A percentile compares a stretch with the other conserved stretches of the same genome.
Conservation (phyloP, 163 green algal genomes). For the Chlamydomonas reinhardtii region DNA sequence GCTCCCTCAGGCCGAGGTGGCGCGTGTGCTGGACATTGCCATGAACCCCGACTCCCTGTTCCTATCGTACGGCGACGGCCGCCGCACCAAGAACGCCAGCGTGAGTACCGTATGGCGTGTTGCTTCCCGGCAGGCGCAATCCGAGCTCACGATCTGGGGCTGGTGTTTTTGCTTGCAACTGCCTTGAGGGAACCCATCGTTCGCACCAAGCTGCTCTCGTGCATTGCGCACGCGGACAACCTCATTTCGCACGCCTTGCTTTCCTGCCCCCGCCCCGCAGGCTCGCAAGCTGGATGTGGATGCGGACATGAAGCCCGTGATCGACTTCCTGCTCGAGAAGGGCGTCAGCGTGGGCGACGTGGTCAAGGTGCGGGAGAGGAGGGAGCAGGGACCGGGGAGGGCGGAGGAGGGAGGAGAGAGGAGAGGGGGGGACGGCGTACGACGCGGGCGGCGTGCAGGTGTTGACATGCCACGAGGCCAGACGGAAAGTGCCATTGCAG, state of each 20-base stretch:
- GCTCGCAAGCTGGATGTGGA: slow-evolving; percentile 79
- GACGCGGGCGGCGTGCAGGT: no score
- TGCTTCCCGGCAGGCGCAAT: neutral
- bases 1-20: slow-evolving; percentile 74
- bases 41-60: slow-evolving; percentile 90
- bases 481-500: no score
- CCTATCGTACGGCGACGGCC: slow-evolving; percentile 65
- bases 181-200: no score
- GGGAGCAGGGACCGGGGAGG: neutral
- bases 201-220: no score
- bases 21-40: slow-evolving; percentile 84
- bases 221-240: no score
- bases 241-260: no score
- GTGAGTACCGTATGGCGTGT: slow-evolving; percentile 40
- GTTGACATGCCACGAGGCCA: no score
- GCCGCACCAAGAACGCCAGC: slow-evolving; percentile 68
- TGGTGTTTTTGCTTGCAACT: no score
- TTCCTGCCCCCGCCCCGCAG: slow-evolving; percentile 37
- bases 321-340: slow-evolving; percentile 68
- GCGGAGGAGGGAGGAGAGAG: neutral
- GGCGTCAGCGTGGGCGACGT: slow-evolving; percentile 70
- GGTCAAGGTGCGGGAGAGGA: slow-evolving; percentile 56
- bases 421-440: neutral
- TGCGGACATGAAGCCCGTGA: slow-evolving; percentile 79
- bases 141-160: no score